Evolutionary conservation across 352 stramenopile genomes (phyloP).

Genomic region (Globisporangium iwayamae): DNA sequence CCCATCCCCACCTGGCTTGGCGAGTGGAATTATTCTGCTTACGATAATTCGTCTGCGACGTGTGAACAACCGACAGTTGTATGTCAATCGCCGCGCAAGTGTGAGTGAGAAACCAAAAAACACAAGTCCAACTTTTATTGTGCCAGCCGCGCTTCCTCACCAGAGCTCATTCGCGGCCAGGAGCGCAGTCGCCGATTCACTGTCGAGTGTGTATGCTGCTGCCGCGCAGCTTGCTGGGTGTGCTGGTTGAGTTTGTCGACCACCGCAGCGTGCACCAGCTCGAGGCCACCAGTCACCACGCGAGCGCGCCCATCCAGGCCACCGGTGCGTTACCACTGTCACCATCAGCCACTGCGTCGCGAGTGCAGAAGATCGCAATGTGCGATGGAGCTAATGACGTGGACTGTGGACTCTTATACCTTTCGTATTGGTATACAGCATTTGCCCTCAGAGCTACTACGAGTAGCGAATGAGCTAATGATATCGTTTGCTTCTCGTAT

Average conservation of each 20-base stretch:
- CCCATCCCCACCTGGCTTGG: constrained; percentile 2
- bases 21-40: not conserved
- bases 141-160: not conserved
- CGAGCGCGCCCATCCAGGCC: constrained; percentile 12
- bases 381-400: not conserved
- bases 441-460: too few species aligned
- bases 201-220: not conserved
- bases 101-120: not conserved
- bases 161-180: constrained; percentile 23
- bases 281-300: constrained; percentile 18
- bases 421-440: too few species aligned
- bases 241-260: constrained; percentile 25
- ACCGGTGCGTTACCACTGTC: constrained; percentile 7
- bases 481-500: too few species aligned
- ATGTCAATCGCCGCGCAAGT: not conserved
- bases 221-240: constrained; percentile 22
- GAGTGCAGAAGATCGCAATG: not conserved
- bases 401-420: not conserved
- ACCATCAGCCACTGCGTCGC: not conserved
- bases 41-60: constrained; percentile 3
- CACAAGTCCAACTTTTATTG: not conserved
- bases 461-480: too few species aligned
- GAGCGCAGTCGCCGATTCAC: constrained; percentile 18
- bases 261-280: constrained; percentile 26
- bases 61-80: constrained; percentile 7